Base-by-base conservation (phyloP, 257 asterid species). In the Fraxinus quadrangulata region DNA sequence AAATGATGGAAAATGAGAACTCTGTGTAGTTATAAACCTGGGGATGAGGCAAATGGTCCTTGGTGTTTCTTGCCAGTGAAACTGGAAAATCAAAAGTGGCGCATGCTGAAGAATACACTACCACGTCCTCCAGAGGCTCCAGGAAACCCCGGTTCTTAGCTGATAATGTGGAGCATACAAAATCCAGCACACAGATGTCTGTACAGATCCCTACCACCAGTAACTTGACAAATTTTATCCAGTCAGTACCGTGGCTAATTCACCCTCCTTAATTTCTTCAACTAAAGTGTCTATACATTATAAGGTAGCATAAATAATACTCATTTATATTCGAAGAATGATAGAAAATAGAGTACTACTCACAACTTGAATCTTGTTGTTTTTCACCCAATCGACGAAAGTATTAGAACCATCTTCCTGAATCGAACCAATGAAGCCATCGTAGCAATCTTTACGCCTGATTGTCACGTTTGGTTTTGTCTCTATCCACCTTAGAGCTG, bases 181-280 rank as follows among this genome's bases (percentile, higher is more conserved):
- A 89, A 84, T 91, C 97, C 78, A 91, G 83, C 72, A 91, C 97
- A 12, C 97, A 89, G 4, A 91, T 90, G 80, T 91, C 97, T 3
- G 97, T 91, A 86, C 97, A 91, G 42, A 83, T 33, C 8, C 97
- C 95, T 40, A 84, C 86, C 42, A 91, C 93, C 83, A 89, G 3
- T 82, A 90, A 56, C 97, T 91, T 40, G 72, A 59, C 78, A 45
- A 21, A 73, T 14, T 67, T 31, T 73, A 63, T 30, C 71, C 19
- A 72, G 12, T 79, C 71, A 80, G 76, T 11, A 36, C 14, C 74
- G 5, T 21, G 61, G 28, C 5, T 13, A 16, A 9, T 28, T 71
- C 28, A 71, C 34, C 12, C 12, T 21, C 69, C 69, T 63, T 63
- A 63, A 63, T 63, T 63, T 63, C 69, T 63, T 26, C 36, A 63